Percentiles rank a stretch among this genome's conserved stretches.
phyloP scores from a whole-genome alignment of 2,329 filamentous ascomycete genomes.

The Pseudocercospora musae region DNA sequence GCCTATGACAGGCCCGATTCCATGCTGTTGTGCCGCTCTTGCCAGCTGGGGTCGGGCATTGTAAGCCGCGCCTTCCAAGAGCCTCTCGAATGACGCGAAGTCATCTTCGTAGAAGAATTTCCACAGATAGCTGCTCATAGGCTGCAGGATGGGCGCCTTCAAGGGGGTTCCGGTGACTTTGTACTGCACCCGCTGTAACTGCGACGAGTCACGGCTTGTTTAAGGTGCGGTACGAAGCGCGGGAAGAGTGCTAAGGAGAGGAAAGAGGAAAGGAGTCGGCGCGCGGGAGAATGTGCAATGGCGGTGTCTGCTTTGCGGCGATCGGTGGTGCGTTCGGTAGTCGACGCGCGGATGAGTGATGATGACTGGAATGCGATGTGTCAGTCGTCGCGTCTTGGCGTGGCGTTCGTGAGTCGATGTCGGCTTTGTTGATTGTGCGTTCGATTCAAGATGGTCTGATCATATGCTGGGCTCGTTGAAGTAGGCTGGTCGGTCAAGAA shows the following conservation, averaged over 20 bases:
- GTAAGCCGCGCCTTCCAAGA: conserved; percentile 67
- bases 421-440: neutral
- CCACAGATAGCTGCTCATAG: conserved; percentile 96
- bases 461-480: too few species aligned
- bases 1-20: conserved; percentile 34
- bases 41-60: conserved; percentile 51
- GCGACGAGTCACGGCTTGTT: conserved; percentile 82
- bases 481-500: too few species aligned
- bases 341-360: neutral
- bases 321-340: neutral
- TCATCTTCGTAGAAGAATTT: conserved; percentile 96
- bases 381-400: neutral
- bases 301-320: neutral
- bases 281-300: neutral
- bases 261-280: neutral
- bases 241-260: neutral
- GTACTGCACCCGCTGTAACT: conserved; percentile 80
- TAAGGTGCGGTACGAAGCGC: conserved; percentile 64
- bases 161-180: conserved; percentile 49
- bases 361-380: neutral
- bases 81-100: conserved; percentile 90
- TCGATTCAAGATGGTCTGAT: neutral
- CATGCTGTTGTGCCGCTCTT: conserved; percentile 34
- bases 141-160: conserved; percentile 41
- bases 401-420: neutral